A percentile compares a stretch with the other conserved stretches of the same genome.
Conservation (phyloP, 805 yeast species). For the Starmerella khaoyaiensis region DNA sequence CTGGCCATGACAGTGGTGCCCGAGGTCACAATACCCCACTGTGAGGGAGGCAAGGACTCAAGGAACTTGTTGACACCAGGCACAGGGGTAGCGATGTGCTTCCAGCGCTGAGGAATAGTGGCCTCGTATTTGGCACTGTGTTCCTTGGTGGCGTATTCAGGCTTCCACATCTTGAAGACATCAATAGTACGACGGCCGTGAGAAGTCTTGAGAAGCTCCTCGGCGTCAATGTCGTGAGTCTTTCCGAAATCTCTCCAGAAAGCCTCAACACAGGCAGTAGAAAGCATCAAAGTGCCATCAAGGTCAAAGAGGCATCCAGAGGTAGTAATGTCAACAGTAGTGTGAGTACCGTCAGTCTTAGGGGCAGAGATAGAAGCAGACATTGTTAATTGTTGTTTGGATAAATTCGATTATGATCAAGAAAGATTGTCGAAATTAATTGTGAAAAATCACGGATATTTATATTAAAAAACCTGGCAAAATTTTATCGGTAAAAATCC, state of each 20-base stretch:
- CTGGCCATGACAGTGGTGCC: constrained; percentile 68
- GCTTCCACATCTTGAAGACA: constrained; percentile 59
- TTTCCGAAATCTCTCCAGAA: constrained; percentile 68
- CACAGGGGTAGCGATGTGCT: constrained; percentile 59
- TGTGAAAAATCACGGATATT: constrained; percentile 1
- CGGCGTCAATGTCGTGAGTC: constrained; percentile 55
- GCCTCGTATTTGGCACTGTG: constrained; percentile 57
- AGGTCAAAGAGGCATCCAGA: constrained; percentile 60
- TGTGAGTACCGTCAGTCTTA: constrained; percentile 12
- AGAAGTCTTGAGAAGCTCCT: constrained; percentile 55
- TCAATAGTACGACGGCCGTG: constrained; percentile 82
- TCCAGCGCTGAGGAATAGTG: constrained; percentile 56
- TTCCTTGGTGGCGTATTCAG: constrained; percentile 55
- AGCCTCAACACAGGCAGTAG: constrained; percentile 70
- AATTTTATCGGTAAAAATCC: too few relatives aligned
- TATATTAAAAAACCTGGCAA: too few relatives aligned
- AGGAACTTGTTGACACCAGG: constrained; percentile 57
- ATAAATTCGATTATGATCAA: not conserved
- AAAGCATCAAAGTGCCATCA: constrained; percentile 76
- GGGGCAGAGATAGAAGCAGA: constrained; percentile 12
- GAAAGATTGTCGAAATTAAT: not conserved
- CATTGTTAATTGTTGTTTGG: constrained; percentile 9
- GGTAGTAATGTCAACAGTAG: constrained; percentile 24
- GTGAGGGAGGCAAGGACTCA: constrained; percentile 30
- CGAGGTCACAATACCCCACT: constrained; percentile 79